phyloP scores from a whole-genome alignment of 805 yeast genomes.

The Zygoascus tannicola region DNA sequence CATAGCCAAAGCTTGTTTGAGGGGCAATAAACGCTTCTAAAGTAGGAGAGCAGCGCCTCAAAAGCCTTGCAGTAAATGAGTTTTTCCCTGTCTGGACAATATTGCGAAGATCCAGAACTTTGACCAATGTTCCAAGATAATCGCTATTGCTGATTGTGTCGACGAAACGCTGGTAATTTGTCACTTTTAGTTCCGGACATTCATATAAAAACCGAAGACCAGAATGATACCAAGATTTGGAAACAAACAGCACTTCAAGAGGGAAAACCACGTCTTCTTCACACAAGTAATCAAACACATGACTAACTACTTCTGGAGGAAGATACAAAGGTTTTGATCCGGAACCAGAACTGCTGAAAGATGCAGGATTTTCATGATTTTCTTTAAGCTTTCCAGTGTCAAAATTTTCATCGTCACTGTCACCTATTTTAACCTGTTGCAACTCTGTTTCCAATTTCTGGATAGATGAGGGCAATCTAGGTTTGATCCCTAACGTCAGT shows the following conservation, averaged over 20 bases:
- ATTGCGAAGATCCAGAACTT: slow-evolving; percentile 59
- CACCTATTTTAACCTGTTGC: background rate
- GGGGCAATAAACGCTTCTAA: slow-evolving; percentile 76
- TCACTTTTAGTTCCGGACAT: slow-evolving; percentile 52
- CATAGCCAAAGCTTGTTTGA: slow-evolving; percentile 87
- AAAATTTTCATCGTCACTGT: background rate
- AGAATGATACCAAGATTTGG: slow-evolving; percentile 48
- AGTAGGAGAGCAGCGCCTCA: slow-evolving; percentile 63
- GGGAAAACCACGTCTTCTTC: slow-evolving; percentile 17
- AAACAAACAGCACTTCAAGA: slow-evolving; percentile 48
- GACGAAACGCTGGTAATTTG: slow-evolving; percentile 65
- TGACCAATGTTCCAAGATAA: slow-evolving; percentile 51
- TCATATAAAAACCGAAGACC: slow-evolving; percentile 59
- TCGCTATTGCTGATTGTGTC: slow-evolving; percentile 46
- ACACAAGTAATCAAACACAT: slow-evolving; percentile 26
- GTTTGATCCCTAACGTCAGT: slow-evolving; percentile 1
- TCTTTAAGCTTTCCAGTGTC: background rate
- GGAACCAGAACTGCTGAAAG: background rate
- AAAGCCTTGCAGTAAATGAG: slow-evolving; percentile 73
- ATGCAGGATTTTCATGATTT: background rate
- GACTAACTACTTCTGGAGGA: slow-evolving; percentile 43
- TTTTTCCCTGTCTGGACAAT: slow-evolving; percentile 89
- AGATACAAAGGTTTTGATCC: slow-evolving; percentile 19
- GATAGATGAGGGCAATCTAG: background rate
- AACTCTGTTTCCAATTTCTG: background rate